Evolutionary conservation across 331 rosid species (phyloP).

Genomic region (Phaseolus coccineus): DNA sequence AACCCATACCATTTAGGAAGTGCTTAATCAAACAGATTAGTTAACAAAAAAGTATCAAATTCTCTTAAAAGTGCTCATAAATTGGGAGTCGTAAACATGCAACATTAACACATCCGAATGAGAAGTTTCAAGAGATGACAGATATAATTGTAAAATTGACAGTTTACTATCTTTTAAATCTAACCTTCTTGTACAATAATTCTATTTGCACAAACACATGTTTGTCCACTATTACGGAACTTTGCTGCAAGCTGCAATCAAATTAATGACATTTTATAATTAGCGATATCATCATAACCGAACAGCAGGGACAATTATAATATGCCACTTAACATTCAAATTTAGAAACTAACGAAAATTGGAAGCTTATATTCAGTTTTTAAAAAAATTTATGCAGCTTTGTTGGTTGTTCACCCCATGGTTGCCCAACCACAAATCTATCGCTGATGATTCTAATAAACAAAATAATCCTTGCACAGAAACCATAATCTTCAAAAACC

Average conservation of each 20-base stretch:
- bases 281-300: conserved; percentile 28
- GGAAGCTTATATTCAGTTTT: conserved; percentile 9
- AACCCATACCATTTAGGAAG: conserved; percentile 6
- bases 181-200: conserved; percentile 95
- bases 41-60: conserved; percentile 14
- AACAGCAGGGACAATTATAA: background rate
- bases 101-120: background rate
- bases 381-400: background rate
- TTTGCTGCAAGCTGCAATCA: conserved; percentile 83
- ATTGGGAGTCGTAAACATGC: conserved; percentile 24
- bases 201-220: conserved; percentile 97
- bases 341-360: conserved; percentile 31
- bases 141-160: conserved; percentile 27
- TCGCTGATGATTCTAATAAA: background rate
- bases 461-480: conserved; percentile 5
- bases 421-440: conserved; percentile 29
- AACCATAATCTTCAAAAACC: too few relatives aligned
- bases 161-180: conserved; percentile 32
- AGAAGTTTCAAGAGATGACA: conserved; percentile 3
- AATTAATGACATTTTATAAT: conserved; percentile 38
- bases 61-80: conserved; percentile 14
- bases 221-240: conserved; percentile 96
- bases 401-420: background rate
- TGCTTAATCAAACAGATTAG: conserved; percentile 14
- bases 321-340: conserved; percentile 30